phyloP scores from a whole-genome alignment of 2,329 filamentous ascomycete species.

The Endothia cerciana region DNA sequence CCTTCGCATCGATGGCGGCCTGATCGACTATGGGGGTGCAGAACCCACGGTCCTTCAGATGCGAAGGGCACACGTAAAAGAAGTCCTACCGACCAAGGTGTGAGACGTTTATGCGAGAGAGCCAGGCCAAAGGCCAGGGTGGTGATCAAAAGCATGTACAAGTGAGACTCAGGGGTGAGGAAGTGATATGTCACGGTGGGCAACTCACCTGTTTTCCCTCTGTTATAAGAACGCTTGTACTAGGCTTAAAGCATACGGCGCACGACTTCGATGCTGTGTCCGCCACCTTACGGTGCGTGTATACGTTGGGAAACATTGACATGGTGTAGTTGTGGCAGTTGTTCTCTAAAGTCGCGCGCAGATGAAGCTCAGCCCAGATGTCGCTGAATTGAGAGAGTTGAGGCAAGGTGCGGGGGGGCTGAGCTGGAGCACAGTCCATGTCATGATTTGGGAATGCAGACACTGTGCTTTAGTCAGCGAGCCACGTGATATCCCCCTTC shows the following conservation, averaged over 20 bases:
- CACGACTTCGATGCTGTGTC: slow-evolving; percentile 83
- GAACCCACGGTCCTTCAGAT: slow-evolving; percentile 83
- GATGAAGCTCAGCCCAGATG: slow-evolving; percentile 4
- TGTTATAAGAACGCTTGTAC: slow-evolving; percentile 84
- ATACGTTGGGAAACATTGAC: slow-evolving; percentile 72
- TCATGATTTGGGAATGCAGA: not conserved
- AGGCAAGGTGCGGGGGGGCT: slow-evolving; percentile 6
- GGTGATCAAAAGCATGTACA: not conserved
- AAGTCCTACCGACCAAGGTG: slow-evolving; percentile 61
- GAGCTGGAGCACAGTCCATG: not conserved
- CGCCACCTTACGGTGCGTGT: slow-evolving; percentile 84
- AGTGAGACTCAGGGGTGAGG: not conserved
- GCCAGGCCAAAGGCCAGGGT: too few species aligned
- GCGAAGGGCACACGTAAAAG: slow-evolving; percentile 86
- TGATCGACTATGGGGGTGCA: slow-evolving; percentile 75
- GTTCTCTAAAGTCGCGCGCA: not conserved
- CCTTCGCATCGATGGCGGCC: slow-evolving; percentile 65
- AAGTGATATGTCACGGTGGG: not conserved
- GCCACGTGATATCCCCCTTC: slow-evolving; percentile 15
- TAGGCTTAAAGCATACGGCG: slow-evolving; percentile 89
- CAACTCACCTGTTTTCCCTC: slow-evolving; percentile 78
- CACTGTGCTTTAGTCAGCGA: slow-evolving; percentile 25
- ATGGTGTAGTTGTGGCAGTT: slow-evolving; percentile 37
- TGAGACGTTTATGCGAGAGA: slow-evolving; percentile 15
- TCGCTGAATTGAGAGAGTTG: slow-evolving; percentile 13